Evolutionary conservation across 495 filamentous ascomycete species (phyloP).

Genomic region (Lindgomyces ingoldianus): DNA sequence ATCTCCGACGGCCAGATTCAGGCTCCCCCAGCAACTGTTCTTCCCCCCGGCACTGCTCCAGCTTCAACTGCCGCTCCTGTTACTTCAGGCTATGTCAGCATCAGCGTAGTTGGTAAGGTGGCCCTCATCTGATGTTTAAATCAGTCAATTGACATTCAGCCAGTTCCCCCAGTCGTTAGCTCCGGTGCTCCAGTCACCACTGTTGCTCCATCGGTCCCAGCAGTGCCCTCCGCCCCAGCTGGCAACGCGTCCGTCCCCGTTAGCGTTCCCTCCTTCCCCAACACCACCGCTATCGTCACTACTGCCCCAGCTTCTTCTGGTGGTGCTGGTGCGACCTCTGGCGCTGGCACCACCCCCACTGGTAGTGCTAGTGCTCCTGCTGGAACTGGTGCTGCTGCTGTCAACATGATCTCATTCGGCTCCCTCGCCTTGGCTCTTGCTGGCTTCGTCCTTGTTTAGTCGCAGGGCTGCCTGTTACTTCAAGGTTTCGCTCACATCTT

Average conservation of each 20-base stretch:
- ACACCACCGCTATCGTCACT: constrained; percentile 1
- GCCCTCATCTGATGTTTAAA: not conserved
- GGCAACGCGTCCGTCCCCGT: not conserved
- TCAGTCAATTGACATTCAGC: not conserved
- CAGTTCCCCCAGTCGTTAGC: constrained; percentile 3
- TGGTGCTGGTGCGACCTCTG: not conserved
- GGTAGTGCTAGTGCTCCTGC: not conserved
- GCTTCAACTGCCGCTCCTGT: not conserved
- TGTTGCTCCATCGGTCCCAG: too few relatives aligned
- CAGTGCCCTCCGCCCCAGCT: too few relatives aligned
- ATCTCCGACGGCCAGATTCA: constrained; percentile 38
- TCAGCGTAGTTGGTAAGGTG: not conserved
- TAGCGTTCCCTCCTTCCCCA: constrained; percentile 3
- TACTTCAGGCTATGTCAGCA: not conserved
- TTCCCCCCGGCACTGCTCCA: too few relatives aligned
- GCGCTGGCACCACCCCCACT: constrained; percentile 1
- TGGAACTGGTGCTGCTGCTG: constrained; percentile 7
- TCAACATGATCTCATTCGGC: constrained; percentile 24
- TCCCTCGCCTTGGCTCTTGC: constrained; percentile 16
- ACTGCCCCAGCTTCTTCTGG: too few relatives aligned
- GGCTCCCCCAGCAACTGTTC: constrained; percentile 27
- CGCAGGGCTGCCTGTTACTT: not conserved
- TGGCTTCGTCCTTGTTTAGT: constrained; percentile 24
- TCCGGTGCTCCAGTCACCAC: constrained; percentile 4
- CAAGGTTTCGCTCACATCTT: not conserved